Base-by-base conservation (phyloP, 805 yeast species). In the Cyberlindnera nakhonratchasimensis region DNA sequence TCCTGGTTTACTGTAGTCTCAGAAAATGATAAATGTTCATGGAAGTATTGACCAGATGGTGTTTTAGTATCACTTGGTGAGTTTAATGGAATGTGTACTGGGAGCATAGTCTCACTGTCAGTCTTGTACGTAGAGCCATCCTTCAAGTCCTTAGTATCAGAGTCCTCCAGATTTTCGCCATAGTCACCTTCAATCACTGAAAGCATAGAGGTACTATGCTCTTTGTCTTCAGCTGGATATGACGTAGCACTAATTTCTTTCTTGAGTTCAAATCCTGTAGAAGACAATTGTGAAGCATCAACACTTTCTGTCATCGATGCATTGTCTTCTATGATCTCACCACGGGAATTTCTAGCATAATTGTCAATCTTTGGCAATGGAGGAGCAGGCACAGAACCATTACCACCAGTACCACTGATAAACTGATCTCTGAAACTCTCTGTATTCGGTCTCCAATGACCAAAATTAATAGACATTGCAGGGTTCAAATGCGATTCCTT, bases 401-500 rank as follows among this genome's bases (percentile, higher is more conserved):
- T 25, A 25, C 28, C 65, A 12, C 48, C 26, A 6, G 48, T 41
- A 6, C 66, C 73, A 47, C 61, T 63, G 31, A 74, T 73, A 42
- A 74, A 74, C 39, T 69, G 70, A 45, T 73, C 78, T 39, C 80
- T 62, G 54, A 58, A 74, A 29, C 63, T 64, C 24, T 63, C 66
- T 8, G 82, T 78, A 51, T 79, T 74, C 2, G 84, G 84, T 54
- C 70, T 72, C 85, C 86, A 79, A 21, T 63, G 63, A 3, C 80
- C 80, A 63, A 75, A 63, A 43, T 67, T 72, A 32, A 75, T 59
- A 3, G 66, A 62, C 45, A 56, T 36, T 1, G 61, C 62, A 10
- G 59, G 54, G 14, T 56, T 56, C 31, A 58, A 22, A 10, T 34
- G 40, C 6, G 42, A 19, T 22, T 45, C 45, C 7, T 30, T 44